Evolutionary conservation across 208 protist species (phyloP), one percentile per base, ranked within the genome.

Genomic region (Trypanosoma platydactyli): DNA sequence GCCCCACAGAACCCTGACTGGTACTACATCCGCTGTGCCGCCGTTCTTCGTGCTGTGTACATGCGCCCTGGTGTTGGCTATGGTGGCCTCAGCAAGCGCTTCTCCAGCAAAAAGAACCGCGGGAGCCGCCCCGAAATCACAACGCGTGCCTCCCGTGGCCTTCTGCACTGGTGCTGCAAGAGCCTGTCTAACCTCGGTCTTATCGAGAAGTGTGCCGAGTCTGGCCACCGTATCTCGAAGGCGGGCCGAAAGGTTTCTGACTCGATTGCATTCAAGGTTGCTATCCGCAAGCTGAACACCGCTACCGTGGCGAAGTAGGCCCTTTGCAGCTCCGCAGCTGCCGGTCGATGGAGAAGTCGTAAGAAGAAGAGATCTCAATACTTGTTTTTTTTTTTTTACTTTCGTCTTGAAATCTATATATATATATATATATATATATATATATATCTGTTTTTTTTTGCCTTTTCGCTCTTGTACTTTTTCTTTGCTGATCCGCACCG

Each of bases 11-110:
- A 99, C 86, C 84, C 92, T 63, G 97, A 99, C 89, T 99, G 98
- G 98, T 99, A 97, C 84, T 99, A 98, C 89, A 88, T 98, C 79
- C 96, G 97, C 72, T 90, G 84, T 74, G 98, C 98, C 57, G 90
- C 97, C 52, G 89, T 99, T 30, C 96, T 98, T 59, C 97, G 98
- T 81, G 92, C 95, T 70, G 81, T 99, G 64, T 99, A 99, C 88
- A 66, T 99, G 30, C 93, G 94, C 77, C 89, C 91, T 44, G 94
- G 94, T 65, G 86, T 91, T 25, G 97, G 98, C 77, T 97, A 98
- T 73, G 96, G 88, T 53, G 84, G 83, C 38, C 89, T 98, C 45
- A 94, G 84, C 85, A 94, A 95, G 80, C 87, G 87, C 65, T 99
- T 98, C 82, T 88, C 92, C 70, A 94, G 80, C 78, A 90, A 89